Conservation (phyloP, 441 rosid species). For the Jatropha multifida region DNA sequence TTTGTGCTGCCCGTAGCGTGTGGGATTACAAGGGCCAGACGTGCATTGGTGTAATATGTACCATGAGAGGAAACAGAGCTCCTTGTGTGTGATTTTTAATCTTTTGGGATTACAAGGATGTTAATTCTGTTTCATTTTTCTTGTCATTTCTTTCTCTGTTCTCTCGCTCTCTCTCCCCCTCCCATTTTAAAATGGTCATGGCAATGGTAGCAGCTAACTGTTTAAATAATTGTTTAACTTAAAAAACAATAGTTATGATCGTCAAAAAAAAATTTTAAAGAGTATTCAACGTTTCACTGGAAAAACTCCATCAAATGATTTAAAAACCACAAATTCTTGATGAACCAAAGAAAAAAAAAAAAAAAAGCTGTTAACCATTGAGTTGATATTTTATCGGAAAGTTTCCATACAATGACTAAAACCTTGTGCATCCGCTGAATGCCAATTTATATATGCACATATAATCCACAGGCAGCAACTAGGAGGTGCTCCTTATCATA, state of each 20-base stretch:
- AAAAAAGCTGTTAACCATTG: too few species aligned
- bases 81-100: constrained; percentile 10
- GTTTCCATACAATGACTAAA: not conserved
- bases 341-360: too few species aligned
- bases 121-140: not conserved
- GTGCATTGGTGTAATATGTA: constrained; percentile 38
- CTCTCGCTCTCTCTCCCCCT: too few species aligned
- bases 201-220: not conserved
- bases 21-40: constrained; percentile 48
- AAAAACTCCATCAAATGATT: too few species aligned
- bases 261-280: too few species aligned
- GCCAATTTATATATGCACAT: too few species aligned
- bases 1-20: constrained; percentile 89
- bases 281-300: too few species aligned
- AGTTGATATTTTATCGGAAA: too few species aligned
- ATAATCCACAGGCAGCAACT: too few species aligned
- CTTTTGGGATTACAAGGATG: constrained; percentile 16
- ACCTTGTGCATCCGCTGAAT: not conserved
- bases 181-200: not conserved
- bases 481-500: not conserved
- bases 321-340: too few species aligned
- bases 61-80: constrained; percentile 15
- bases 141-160: not conserved
- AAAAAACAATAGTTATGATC: too few species aligned
- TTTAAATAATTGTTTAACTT: too few species aligned